Base-by-base conservation (phyloP, 2,329 filamentous ascomycete species). In the Exophiala sideris region DNA sequence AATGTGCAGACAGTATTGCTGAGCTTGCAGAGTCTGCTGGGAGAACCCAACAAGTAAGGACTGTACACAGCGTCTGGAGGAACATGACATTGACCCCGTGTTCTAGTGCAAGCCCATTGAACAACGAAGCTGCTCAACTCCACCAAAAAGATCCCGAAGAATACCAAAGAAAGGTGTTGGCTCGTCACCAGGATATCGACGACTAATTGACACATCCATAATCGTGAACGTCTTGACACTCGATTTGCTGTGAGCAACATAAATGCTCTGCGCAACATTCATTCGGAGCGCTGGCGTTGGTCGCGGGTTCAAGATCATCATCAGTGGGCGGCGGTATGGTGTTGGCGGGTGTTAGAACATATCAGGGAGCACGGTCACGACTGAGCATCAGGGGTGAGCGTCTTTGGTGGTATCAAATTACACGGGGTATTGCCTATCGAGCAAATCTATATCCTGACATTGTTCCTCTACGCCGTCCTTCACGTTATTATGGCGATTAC, bases 31-130 rank as follows among this genome's bases (percentile, higher is more conserved):
- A 96, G 91, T 73, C 76, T 99, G 67, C 81, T 99, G 32, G 94
- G 92, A 21, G 94, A 99, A 75, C 94, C 94, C 34, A 99, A 99
- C 76, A 99, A 99, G 94, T 97, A 77, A 72, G 88, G 76, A 5
- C n/a, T 45, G 10, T 53, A 9, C 40, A 18, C 34, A 5, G 12
- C 12, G 9, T 36, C 18, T 24, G 16, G 16, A 32, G 14, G 3
- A 9, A 24, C 9, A 40, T 16, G 44, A 56, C 59, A 39, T 61
- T 38, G 34, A 41, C 39, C 47, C 54, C 16, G 9, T 9, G 16
- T 45, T 54, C 3, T 59, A 97, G 92, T 72, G 84, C 94, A 55
- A 96, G 90, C 62, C 94, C 94, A 2, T 78, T 99, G 60, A 99
- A 99, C 66, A 95, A 91, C 56, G 91, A 99, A 73, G 94, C 94